Base-by-base conservation (phyloP, 2,329 filamentous ascomycete species). In the Pyrenochaeta sp. region DNA sequence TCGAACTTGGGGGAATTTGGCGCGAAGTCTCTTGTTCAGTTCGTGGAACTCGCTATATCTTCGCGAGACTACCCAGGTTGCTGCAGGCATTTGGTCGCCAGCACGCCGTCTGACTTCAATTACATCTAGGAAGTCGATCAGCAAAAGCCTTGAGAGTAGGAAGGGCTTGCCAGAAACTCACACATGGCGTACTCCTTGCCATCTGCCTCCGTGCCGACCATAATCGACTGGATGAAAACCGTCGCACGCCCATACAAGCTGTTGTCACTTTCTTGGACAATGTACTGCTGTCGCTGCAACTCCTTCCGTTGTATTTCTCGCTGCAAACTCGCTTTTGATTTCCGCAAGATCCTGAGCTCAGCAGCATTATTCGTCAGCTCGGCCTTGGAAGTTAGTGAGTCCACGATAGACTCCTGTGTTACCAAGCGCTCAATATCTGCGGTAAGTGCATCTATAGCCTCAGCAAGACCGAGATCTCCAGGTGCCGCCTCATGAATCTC, bases 31-130 rank as follows among this genome's bases (percentile, higher is more conserved):
- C 74, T 97, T 95, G 74, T 99, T 92, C 19, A 99, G 86, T 63
- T 97, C 93, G 69, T 96, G 93, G 71, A 99, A 99, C 77, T 98
- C 94, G 79, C 93, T 97, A 75, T 99, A 99, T 65, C 95, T 87
- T 55, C 94, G 87, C n/a, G 92, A 91, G 43, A 99, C 88, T 13
- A 90, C 88, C 95, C 95, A 99, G 2, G 91, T 91, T 0, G 94
- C 94, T n/a, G 94, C 92, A 3, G 93, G 91, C 91, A 98, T 96
- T 76, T 96, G 92, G 72, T 98, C 94, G 15, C 93, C 94, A 1
- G 93, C 93, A 70, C 93, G 90, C 57, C 94, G 86, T 67, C 91
- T 90, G 2, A 99, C 94, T 77, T 99, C 94, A 55, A 99, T 87
- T 32, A 96, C 89, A 76, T 97, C 84, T 86, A 37, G 2, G 54